Conservation (phyloP, 495 filamentous ascomycete genomes). For the Pyronema omphalodes region DNA sequence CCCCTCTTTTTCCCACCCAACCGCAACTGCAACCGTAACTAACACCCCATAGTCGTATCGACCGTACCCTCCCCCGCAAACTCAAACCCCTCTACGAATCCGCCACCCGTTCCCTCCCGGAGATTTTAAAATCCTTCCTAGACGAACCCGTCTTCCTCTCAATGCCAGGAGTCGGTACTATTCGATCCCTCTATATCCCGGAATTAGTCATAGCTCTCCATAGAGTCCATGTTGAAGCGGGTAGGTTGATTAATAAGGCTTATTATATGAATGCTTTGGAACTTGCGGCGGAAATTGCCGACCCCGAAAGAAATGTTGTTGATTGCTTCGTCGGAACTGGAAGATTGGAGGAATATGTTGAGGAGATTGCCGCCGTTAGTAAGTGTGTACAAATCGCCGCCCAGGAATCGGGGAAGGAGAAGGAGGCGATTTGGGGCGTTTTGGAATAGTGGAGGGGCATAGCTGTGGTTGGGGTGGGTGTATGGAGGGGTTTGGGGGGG, state of each 20-base stretch:
- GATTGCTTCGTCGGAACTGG: conserved; percentile 13
- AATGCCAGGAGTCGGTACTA: conserved; percentile 1
- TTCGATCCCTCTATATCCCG: conserved; percentile 23
- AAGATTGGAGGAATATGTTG: conserved; percentile 21
- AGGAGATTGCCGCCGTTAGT: conserved; percentile 14
- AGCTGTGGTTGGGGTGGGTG: too few species aligned
- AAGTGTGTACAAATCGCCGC: conserved; percentile 15
- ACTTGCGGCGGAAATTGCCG: conserved; percentile 19
- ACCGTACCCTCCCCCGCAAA: conserved; percentile 7
- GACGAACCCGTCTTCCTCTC: conserved; percentile 9
- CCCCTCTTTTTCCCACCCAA: too few species aligned
- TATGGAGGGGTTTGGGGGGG: too few species aligned
- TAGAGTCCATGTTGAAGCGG: conserved; percentile 20
- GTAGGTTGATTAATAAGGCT: conserved; percentile 13
- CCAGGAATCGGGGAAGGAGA: conserved; percentile 7
- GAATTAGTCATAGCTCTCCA: conserved; percentile 22
- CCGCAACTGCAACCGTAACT: too few species aligned
- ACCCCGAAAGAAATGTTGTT: conserved; percentile 15
- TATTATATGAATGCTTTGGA: conserved; percentile 18
- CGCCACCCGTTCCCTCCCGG: background rate
- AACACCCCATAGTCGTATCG: conserved; percentile 4
- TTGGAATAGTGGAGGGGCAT: too few species aligned
- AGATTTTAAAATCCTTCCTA: conserved; percentile 14
- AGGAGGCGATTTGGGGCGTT: conserved; percentile 20
- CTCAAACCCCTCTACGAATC: conserved; percentile 9